Evolutionary conservation across 495 filamentous ascomycete genomes (phyloP).

Genomic region (Hyaloscypha bicolor): DNA sequence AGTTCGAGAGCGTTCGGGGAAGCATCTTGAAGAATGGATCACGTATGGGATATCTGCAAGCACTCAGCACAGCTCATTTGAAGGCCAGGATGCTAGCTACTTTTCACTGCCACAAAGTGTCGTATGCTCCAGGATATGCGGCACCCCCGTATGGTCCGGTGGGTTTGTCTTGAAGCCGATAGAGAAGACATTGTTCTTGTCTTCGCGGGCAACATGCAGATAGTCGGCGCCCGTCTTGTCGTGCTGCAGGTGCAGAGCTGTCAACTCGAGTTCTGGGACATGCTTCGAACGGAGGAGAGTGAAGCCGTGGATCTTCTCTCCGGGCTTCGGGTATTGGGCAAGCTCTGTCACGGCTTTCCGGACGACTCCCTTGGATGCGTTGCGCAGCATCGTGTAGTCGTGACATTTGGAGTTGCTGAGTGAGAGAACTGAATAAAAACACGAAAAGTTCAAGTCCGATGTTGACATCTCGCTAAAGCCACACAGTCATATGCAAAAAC

Average conservation of each 20-base stretch:
- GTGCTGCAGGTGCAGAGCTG: slow-evolving; percentile 85
- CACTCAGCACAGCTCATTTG: slow-evolving; percentile 28
- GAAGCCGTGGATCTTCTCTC: slow-evolving; percentile 90
- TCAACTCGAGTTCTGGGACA: slow-evolving; percentile 91
- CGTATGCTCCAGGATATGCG: slow-evolving; percentile 96
- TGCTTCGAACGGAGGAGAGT: slow-evolving; percentile 85
- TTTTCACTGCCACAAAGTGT: slow-evolving; percentile 97
- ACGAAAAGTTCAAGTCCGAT: background rate
- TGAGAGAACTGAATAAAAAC: background rate
- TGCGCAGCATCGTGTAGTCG: slow-evolving; percentile 48
- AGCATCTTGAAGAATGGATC: slow-evolving; percentile 99
- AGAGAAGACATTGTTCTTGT: slow-evolving; percentile 99
- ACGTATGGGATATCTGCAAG: slow-evolving; percentile 81
- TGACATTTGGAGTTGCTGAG: background rate
- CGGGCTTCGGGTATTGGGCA: slow-evolving; percentile 69
- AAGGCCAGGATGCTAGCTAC: slow-evolving; percentile 43
- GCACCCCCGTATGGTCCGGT: slow-evolving; percentile 92
- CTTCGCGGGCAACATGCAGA: slow-evolving; percentile 89
- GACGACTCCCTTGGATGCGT: slow-evolving; percentile 49
- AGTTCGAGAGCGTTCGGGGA: slow-evolving; percentile 93
- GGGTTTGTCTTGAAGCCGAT: slow-evolving; percentile 99
- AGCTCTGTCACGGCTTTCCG: slow-evolving; percentile 73
- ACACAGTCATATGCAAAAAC: no score
- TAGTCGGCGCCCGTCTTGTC: slow-evolving; percentile 95
- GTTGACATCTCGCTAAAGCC: background rate